A percentile compares a stretch with the other conserved stretches of the same genome.
Conservation (phyloP, 192 early-diverging fungal genomes). For the Umbelopsis isabellina region DNA sequence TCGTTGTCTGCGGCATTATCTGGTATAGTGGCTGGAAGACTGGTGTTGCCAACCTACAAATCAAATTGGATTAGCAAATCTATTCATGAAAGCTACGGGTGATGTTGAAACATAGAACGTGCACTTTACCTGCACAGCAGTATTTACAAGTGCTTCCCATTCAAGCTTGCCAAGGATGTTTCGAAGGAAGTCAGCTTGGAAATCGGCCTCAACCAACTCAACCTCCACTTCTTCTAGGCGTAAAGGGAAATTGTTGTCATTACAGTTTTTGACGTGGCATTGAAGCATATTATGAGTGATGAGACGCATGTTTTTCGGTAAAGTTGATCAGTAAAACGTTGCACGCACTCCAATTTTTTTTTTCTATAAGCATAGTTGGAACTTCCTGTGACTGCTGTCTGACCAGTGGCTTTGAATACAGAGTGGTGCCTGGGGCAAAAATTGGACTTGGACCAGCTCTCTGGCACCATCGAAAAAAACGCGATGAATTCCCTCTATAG, state of each 20-base stretch:
- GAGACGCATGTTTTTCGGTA: slow-evolving; percentile 72
- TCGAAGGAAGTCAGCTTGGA: slow-evolving; percentile 81
- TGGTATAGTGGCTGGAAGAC: slow-evolving; percentile 67
- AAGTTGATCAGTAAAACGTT: not conserved
- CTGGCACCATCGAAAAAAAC: no score
- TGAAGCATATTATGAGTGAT: slow-evolving; percentile 99
- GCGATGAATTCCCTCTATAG: no score
- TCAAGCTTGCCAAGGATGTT: slow-evolving; percentile 84
- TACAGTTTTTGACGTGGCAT: slow-evolving; percentile 97
- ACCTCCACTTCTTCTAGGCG: slow-evolving; percentile 80
- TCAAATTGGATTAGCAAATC: not conserved
- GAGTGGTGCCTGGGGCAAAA: no score
- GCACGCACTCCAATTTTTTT: no score
- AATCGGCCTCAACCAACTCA: slow-evolving; percentile 86
- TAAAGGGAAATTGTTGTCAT: slow-evolving; percentile 91
- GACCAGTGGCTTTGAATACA: no score
- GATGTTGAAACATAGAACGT: not conserved
- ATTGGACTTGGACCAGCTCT: no score
- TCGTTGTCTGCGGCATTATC: slow-evolving; percentile 61
- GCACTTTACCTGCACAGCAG: slow-evolving; percentile 60
- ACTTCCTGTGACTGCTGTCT: no score
- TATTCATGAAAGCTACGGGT: not conserved
- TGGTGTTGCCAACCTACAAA: slow-evolving; percentile 67
- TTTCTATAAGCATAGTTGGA: no score
- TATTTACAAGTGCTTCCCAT: slow-evolving; percentile 70